These are phyloP conservation scores for Tylopilus intermedius DNA, from an alignment of 768 basidiomycete species.

Conservation along the genomic window DNA sequence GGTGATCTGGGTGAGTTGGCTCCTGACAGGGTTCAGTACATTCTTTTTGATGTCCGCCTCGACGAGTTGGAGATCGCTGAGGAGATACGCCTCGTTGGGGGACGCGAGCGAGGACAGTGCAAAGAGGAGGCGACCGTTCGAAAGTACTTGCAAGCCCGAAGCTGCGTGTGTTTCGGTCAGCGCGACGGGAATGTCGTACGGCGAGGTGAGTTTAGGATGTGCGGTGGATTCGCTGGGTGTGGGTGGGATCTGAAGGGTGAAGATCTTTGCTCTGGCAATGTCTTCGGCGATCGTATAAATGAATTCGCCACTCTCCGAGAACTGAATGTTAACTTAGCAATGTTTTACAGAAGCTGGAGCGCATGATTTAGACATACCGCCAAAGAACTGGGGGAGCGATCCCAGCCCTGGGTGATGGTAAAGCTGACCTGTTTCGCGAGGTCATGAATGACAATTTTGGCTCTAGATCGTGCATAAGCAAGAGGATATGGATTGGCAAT, in stretches of 20 bases:
- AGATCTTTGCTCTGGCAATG: conserved; percentile 71
- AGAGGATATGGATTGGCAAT: neutral
- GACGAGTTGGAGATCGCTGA: conserved; percentile 44
- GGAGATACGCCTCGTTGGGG: conserved; percentile 75
- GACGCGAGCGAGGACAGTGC: conserved; percentile 67
- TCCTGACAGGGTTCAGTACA: conserved; percentile 21
- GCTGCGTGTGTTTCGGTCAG: conserved; percentile 57
- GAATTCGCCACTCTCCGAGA: conserved; percentile 63
- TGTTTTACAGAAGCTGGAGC: neutral
- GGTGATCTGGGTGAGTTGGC: conserved; percentile 55
- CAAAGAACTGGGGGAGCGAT: conserved; percentile 55
- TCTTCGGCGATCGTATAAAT: conserved; percentile 78
- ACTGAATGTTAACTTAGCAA: conserved; percentile 38
- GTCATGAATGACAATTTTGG: conserved; percentile 77
- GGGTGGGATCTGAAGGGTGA: conserved; percentile 59
- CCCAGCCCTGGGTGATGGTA: conserved; percentile 80
- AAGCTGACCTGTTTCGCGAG: conserved; percentile 59
- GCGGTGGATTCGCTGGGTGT: conserved; percentile 54
- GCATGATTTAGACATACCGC: conserved; percentile 6
- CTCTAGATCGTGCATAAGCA: conserved; percentile 34
- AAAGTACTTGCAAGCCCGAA: conserved; percentile 58
- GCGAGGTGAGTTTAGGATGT: conserved; percentile 37
- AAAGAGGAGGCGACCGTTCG: conserved; percentile 61
- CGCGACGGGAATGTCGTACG: conserved; percentile 50
- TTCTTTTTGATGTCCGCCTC: conserved; percentile 38